Evolutionary conservation across 345 rosid genomes (phyloP).

Genomic region (Populus euphratica): DNA sequence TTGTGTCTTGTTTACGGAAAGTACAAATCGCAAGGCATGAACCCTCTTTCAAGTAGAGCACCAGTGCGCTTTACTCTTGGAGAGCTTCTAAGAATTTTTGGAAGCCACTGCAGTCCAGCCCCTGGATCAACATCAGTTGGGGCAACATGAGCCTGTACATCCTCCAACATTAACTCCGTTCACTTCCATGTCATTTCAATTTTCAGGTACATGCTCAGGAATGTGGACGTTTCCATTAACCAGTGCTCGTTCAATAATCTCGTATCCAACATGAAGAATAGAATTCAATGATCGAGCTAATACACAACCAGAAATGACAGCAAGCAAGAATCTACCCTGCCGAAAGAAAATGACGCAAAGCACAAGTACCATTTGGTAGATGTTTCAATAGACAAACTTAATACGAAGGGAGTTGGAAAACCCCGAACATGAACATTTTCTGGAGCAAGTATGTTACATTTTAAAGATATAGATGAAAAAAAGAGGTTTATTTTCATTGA

Average conservation of each 20-base stretch:
- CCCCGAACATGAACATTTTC: too few relatives aligned
- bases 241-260: constrained; percentile 86
- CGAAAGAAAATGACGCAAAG: background rate
- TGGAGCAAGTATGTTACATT: too few relatives aligned
- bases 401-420: too few relatives aligned
- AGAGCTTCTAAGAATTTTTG: constrained; percentile 78
- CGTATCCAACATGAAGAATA: constrained; percentile 78
- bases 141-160: constrained; percentile 98
- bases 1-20: constrained; percentile 89
- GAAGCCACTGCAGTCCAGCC: constrained; percentile 99
- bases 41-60: constrained; percentile 95
- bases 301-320: constrained; percentile 96
- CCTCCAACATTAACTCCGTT: constrained; percentile 87
- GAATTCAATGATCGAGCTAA: constrained; percentile 90
- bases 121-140: constrained; percentile 99
- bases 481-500: too few relatives aligned
- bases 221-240: constrained; percentile 57
- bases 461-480: too few relatives aligned
- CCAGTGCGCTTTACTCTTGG: constrained; percentile 96
- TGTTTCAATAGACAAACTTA: background rate
- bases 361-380: background rate
- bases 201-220: constrained; percentile 80
- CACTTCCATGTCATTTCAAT: constrained; percentile 65
- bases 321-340: constrained; percentile 98
- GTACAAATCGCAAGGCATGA: constrained; percentile 98